Conservation (phyloP, 2,329 filamentous ascomycete genomes). For the Pestalotiopsis sp. region DNA sequence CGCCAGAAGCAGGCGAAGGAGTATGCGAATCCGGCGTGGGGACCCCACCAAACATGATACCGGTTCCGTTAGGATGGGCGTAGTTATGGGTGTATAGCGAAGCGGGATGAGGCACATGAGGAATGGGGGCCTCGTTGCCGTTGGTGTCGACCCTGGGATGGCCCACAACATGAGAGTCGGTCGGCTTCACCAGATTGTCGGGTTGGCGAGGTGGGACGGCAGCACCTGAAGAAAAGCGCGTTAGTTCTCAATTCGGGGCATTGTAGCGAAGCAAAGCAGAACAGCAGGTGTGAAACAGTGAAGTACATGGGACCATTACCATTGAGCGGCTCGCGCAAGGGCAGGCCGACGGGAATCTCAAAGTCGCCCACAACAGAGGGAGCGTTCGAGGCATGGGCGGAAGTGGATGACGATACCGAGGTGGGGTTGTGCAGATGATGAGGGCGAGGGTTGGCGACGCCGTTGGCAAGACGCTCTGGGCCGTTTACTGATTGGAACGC, state of each 20-base stretch:
- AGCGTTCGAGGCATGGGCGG: neutral
- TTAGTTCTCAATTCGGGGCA: neutral
- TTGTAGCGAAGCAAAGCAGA: neutral
- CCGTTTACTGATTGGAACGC: neutral
- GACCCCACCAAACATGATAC: slow-evolving; percentile 53
- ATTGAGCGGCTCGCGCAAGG: neutral
- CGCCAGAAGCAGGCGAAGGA: slow-evolving; percentile 57
- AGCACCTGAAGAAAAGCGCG: neutral
- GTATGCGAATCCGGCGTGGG: slow-evolving; percentile 55
- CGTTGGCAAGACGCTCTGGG: slow-evolving; percentile 5
- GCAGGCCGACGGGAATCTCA: neutral
- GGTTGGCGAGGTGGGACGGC: slow-evolving; percentile 20
- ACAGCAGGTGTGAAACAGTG: neutral
- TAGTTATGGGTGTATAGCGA: slow-evolving; percentile 28
- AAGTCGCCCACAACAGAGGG: slow-evolving; percentile 8
- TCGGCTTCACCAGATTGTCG: slow-evolving; percentile 22
- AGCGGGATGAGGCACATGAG: slow-evolving; percentile 19
- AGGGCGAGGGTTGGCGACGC: slow-evolving; percentile 12
- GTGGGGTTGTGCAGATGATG: slow-evolving; percentile 6
- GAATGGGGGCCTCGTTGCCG: neutral
- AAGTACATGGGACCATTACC: neutral
- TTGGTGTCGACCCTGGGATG: slow-evolving; percentile 19
- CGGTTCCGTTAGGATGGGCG: slow-evolving; percentile 46
- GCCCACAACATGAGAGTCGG: slow-evolving; percentile 17
- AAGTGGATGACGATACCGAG: neutral